Percentiles rank a stretch among this genome's conserved stretches.
Evolutionary conservation across 441 rosid species (phyloP).

Genomic region (Breynia disticha): DNA sequence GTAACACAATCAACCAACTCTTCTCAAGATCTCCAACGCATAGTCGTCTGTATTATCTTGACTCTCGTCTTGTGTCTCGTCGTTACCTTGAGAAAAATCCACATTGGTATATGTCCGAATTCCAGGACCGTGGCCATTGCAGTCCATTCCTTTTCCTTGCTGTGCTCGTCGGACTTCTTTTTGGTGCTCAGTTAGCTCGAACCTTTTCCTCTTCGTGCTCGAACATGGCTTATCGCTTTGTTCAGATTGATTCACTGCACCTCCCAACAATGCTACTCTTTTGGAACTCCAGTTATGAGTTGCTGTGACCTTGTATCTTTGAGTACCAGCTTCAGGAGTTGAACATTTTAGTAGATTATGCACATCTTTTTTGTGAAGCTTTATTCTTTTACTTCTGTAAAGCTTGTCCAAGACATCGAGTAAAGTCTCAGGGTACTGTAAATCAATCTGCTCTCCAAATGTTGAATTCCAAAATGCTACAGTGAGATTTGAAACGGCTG

Average conservation of each 20-base stretch:
- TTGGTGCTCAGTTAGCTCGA: slow-evolving; percentile 45
- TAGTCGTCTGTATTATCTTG: slow-evolving; percentile 27
- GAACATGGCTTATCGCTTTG: slow-evolving; percentile 5
- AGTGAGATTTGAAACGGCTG: slow-evolving; percentile 28
- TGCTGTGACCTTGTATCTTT: slow-evolving; percentile 4
- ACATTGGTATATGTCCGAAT: slow-evolving; percentile 32
- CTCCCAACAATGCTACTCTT: slow-evolving; percentile 25
- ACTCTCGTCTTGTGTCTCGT: slow-evolving; percentile 36
- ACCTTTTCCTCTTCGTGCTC: slow-evolving; percentile 23
- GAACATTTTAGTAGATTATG: slow-evolving; percentile 18
- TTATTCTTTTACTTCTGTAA: slow-evolving; percentile 34
- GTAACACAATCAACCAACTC: neutral
- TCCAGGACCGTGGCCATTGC: slow-evolving; percentile 44
- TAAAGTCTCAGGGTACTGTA: slow-evolving; percentile 37
- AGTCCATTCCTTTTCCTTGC: slow-evolving; percentile 36
- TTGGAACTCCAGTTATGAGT: slow-evolving; percentile 27
- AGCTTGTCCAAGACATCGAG: slow-evolving; percentile 39
- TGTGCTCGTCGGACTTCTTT: slow-evolving; percentile 49
- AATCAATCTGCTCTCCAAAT: slow-evolving; percentile 27
- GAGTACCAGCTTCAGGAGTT: neutral
- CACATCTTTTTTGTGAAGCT: slow-evolving; percentile 25
- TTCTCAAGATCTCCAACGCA: slow-evolving; percentile 24
- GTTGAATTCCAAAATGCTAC: slow-evolving; percentile 43
- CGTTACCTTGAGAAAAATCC: slow-evolving; percentile 45
- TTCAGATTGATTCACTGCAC: slow-evolving; percentile 1